Conservation (phyloP, 164 flowering plant genomes). For the Vitis rupestris region DNA sequence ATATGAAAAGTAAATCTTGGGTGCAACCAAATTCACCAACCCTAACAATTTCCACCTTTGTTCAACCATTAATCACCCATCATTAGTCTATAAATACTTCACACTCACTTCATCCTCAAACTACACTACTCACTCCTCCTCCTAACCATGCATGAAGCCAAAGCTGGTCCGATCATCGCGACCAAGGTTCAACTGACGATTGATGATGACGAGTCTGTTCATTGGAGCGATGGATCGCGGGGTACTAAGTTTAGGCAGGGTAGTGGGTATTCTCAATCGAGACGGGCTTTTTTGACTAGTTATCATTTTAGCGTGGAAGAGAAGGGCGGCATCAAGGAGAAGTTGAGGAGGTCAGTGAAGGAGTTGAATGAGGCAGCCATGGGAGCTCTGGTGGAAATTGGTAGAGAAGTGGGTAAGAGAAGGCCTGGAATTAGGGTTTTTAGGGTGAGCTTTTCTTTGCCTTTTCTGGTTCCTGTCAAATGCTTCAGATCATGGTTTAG, state of each 20-base stretch:
- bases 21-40: slow-evolving; percentile 26
- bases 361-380: slow-evolving; percentile 15
- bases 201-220: neutral
- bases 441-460: slow-evolving; percentile 2
- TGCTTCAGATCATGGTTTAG: slow-evolving; percentile 5
- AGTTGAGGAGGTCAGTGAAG: slow-evolving; percentile 23
- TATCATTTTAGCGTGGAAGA: slow-evolving; percentile 23
- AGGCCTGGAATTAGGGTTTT: slow-evolving; percentile 8
- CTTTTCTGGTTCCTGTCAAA: neutral
- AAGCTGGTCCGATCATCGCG: slow-evolving; percentile 19
- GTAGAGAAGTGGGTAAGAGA: slow-evolving; percentile 4
- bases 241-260: neutral
- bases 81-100: neutral
- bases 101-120: neutral
- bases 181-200: neutral
- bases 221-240: too few relatives aligned
- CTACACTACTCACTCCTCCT: neutral
- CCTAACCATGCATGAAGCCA: slow-evolving; percentile 16
- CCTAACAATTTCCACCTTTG: slow-evolving; percentile 3
- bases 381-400: slow-evolving; percentile 11
- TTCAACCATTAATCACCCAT: slow-evolving; percentile 23
- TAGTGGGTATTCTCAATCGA: slow-evolving; percentile 20
- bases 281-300: slow-evolving; percentile 38
- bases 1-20: slow-evolving; percentile 1
- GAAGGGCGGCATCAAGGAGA: slow-evolving; percentile 18